A percentile compares a stretch with the other conserved stretches of the same genome.
phyloP scores from a whole-genome alignment of 371 early-diverging fungal species.

The Mycotypha africana region DNA sequence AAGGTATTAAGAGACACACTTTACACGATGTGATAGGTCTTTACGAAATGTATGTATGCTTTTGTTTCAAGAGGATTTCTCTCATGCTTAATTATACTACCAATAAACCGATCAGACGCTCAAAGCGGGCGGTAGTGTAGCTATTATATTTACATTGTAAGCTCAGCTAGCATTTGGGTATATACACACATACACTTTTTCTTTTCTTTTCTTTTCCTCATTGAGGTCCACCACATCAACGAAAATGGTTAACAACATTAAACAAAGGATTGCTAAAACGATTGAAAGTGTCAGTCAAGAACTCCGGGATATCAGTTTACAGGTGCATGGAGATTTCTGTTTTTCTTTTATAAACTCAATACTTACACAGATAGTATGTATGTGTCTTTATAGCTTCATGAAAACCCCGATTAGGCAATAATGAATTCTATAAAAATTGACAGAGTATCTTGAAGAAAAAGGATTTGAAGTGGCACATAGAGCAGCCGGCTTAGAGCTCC shows the following conservation, averaged over 20 bases:
- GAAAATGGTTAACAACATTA: constrained; percentile 3
- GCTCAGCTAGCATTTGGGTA: no score
- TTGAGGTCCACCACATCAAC: no score
- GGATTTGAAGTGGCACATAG: constrained; percentile 51
- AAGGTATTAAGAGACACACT: no score
- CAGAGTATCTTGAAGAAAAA: constrained; percentile 48
- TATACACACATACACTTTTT: no score
- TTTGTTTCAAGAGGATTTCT: no score
- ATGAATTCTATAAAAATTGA: constrained; percentile 50
- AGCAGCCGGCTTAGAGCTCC: constrained; percentile 44
- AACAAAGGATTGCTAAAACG: constrained; percentile 5
- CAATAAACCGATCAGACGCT: no score
- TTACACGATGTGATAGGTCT: no score
- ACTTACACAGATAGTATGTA: neutral
- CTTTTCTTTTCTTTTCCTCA: no score
- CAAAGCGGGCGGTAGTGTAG: no score
- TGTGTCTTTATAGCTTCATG: constrained; percentile 41
- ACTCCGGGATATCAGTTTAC: constrained; percentile 18
- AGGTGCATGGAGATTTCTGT: constrained; percentile 3
- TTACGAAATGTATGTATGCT: no score
- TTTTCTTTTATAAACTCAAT: neutral
- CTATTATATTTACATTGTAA: no score
- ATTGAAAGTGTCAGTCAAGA: constrained; percentile 6
- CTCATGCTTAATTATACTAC: no score
- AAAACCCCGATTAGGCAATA: constrained; percentile 57